Evolutionary conservation across 106 monocot species (phyloP).

Genomic region (Agapanthus africanus): DNA sequence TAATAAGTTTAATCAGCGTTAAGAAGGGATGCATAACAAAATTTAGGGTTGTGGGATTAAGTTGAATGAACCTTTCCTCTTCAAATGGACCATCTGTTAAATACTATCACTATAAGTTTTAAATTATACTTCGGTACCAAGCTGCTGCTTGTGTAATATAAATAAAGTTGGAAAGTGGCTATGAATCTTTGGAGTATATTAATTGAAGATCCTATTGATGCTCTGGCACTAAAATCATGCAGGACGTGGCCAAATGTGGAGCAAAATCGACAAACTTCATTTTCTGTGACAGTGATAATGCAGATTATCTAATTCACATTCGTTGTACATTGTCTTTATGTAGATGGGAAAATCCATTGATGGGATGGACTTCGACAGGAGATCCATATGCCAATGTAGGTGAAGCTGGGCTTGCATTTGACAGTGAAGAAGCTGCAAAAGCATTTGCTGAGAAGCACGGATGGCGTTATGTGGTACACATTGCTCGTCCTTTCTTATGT

Average conservation of each 20-base stretch:
- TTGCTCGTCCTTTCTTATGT: no score
- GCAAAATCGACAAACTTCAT: no score
- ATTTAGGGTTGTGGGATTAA: no score
- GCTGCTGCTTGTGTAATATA: background rate
- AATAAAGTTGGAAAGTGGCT: background rate
- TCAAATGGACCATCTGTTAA: no score
- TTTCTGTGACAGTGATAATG: no score
- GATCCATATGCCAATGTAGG: conserved; percentile 99
- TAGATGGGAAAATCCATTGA: conserved; percentile 99
- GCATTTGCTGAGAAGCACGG: conserved; percentile 93
- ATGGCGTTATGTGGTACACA: conserved; percentile 75
- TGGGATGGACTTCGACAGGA: conserved; percentile 99
- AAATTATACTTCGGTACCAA: background rate
- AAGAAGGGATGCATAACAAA: no score
- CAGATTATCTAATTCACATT: background rate
- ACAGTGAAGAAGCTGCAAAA: conserved; percentile 82
- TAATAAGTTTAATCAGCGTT: no score
- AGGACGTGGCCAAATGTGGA: no score
- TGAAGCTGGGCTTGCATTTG: conserved; percentile 70
- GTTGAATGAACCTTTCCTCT: no score
- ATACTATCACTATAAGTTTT: no score
- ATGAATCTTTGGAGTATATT: background rate
- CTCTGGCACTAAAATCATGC: background rate
- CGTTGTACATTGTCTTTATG: background rate
- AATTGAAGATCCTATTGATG: background rate